These are phyloP conservation scores for Colletotrichum chrysophilum DNA, from an alignment of 2,329 filamentous ascomycete genomes.

Conservation along the genomic window DNA sequence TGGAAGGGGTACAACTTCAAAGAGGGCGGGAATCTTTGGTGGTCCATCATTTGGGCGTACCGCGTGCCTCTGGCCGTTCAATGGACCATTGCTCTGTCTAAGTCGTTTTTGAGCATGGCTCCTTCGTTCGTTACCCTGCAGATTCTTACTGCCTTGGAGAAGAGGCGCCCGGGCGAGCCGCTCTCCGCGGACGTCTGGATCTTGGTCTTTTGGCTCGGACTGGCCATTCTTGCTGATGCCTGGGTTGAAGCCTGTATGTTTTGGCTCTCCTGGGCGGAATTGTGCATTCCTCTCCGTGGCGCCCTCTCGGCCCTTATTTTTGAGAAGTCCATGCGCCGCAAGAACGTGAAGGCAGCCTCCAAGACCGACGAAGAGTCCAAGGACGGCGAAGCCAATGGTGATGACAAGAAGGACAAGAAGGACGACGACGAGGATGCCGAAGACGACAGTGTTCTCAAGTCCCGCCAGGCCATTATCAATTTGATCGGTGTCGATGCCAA, in stretches of 20 bases:
- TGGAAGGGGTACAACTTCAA: constrained; percentile 55
- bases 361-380: constrained; percentile 43
- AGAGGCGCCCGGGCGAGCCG: constrained; percentile 46
- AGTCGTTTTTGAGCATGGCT: constrained; percentile 66
- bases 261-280: constrained; percentile 68
- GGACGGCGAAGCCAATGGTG: constrained; percentile 32
- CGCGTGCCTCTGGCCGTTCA: constrained; percentile 61
- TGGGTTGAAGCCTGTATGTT: constrained; percentile 70
- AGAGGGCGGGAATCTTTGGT: constrained; percentile 53
- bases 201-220: constrained; percentile 70
- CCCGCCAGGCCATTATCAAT: constrained; percentile 76
- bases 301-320: constrained; percentile 78
- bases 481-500: constrained; percentile 78
- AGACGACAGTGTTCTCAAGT: constrained; percentile 39
- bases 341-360: constrained; percentile 73
- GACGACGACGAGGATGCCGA: constrained; percentile 58
- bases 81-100: constrained; percentile 58
- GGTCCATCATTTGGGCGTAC: constrained; percentile 64
- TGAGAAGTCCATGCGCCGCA: constrained; percentile 76
- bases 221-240: constrained; percentile 60
- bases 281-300: constrained; percentile 70
- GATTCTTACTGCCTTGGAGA: constrained; percentile 70
- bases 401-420: constrained; percentile 41
- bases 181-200: constrained; percentile 64
- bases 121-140: constrained; percentile 74